Conservation (phyloP, 1,284 basidiomycete species). For the Marasmius sp. region DNA sequence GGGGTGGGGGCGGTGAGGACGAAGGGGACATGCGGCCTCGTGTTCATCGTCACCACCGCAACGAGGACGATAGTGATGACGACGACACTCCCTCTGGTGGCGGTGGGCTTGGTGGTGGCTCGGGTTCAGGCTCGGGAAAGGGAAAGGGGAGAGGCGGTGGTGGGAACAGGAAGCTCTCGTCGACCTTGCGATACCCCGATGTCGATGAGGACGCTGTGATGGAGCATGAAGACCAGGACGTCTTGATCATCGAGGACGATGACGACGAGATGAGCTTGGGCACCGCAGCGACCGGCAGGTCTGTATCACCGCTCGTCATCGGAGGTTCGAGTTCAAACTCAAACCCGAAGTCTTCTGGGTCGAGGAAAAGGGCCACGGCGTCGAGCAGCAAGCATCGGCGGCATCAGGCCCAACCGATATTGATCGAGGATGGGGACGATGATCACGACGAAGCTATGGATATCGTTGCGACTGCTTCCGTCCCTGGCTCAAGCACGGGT, state of each 20-base stretch:
- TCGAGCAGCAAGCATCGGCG: neutral
- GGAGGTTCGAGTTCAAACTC: neutral
- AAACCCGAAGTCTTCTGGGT: neutral
- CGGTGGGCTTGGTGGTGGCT: neutral
- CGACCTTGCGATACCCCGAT: neutral
- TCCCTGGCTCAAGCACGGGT: neutral
- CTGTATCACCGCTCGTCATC: neutral
- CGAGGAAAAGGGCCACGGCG: neutral
- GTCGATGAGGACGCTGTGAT: neutral
- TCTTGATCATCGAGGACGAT: neutral
- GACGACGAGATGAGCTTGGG: neutral
- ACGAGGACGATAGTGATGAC: neutral
- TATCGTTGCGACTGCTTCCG: neutral
- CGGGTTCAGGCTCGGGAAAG: neutral
- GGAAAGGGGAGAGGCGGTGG: neutral
- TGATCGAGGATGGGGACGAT: neutral
- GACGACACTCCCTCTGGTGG: neutral
- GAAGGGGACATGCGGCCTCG: constrained; percentile 1
- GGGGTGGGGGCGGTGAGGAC: constrained; percentile 42
- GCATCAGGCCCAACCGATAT: neutral
- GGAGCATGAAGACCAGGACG: neutral
- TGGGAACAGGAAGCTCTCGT: neutral
- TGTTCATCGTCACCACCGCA: neutral
- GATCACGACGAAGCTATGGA: neutral
- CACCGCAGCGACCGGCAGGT: neutral